Evolutionary conservation across 1,284 basidiomycete species (phyloP), one percentile per base, ranked within the genome.

Genomic region (Heimioporus retisporus): DNA sequence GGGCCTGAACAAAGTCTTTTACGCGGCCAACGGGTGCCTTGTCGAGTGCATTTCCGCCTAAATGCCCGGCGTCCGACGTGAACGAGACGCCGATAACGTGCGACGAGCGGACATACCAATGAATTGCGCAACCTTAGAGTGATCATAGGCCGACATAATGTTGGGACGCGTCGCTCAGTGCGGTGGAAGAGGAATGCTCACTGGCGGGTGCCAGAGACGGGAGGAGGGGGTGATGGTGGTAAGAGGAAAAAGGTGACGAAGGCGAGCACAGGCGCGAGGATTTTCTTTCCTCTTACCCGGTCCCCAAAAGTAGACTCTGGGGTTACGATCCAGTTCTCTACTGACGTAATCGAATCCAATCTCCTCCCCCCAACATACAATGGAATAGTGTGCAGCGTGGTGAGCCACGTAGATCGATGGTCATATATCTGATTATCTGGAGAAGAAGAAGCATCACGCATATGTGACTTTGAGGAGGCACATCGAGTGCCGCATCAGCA

Each of bases 21-120:
- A 99, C 93, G 66, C 88, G 88, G 66, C 95, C 89, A 42, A 92
- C 83, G 21, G 93, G 85, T 44, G 97, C 97, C 68, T 88, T 90
- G 65, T 97, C 95, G 71, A 99, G 81, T 50, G 94, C 90, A 84
- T 98, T 98, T 65, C 95, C 96, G 78, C 98, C 98, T 98, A 75
- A 55, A 68, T 60, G 65, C 50, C 35, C 35, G 58, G 67, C 64
- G 55, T 61, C 35, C 35, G 58, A 68, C 64, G 55, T 61, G 65
- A 63, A 56, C 73, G 46, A 76, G 68, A 40, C 11, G 54, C 53
- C 56, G 43, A 59, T 40, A 59, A 75, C 61, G 68, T 65, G 65
- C 61, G 65, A 60, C 68, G 68, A 70, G 72, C 35, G 23, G 43
- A 79, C 85, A 63, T 64, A 91, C 94, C 96, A 75, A 97, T 94